Conservation (phyloP, 805 yeast genomes). For the Ogataea saltuana region DNA sequence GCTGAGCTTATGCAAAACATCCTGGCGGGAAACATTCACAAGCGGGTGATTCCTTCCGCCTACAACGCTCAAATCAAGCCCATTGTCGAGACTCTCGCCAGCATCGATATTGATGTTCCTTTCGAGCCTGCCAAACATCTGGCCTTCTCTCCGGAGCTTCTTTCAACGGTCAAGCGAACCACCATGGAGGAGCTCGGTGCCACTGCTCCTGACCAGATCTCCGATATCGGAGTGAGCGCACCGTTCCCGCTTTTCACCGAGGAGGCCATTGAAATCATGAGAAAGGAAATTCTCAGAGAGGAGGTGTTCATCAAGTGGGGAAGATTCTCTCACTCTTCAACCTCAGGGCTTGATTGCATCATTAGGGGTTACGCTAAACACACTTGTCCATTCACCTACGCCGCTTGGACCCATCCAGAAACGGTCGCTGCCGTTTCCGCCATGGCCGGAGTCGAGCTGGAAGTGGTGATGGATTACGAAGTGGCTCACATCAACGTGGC, state of each 20-base stretch:
- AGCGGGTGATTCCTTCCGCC: constrained; percentile 34
- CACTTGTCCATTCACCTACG: constrained; percentile 51
- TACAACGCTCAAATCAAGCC: constrained; percentile 39
- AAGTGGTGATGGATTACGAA: constrained; percentile 58
- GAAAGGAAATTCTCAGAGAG: constrained; percentile 51
- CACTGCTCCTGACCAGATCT: constrained; percentile 46
- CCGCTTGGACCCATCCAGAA: constrained; percentile 61
- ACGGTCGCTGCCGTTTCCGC: constrained; percentile 51
- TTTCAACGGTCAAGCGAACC: constrained; percentile 38
- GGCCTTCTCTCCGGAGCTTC: constrained; percentile 38
- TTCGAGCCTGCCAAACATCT: constrained; percentile 45
- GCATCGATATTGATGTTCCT: constrained; percentile 28
- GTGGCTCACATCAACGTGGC: constrained; percentile 54
- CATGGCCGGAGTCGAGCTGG: constrained; percentile 63
- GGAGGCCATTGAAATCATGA: constrained; percentile 60
- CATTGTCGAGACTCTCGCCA: constrained; percentile 23
- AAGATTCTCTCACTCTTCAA: constrained; percentile 43
- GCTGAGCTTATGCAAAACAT: constrained; percentile 37
- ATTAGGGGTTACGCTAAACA: constrained; percentile 52
- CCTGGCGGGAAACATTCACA: constrained; percentile 40
- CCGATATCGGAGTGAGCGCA: constrained; percentile 56
- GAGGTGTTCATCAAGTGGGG: constrained; percentile 48
- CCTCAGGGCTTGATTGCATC: constrained; percentile 50
- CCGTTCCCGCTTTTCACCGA: constrained; percentile 64
- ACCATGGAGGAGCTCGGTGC: constrained; percentile 54